phyloP scores from a whole-genome alignment of 2,329 filamentous ascomycete genomes.

The Sporothrix globosa region DNA sequence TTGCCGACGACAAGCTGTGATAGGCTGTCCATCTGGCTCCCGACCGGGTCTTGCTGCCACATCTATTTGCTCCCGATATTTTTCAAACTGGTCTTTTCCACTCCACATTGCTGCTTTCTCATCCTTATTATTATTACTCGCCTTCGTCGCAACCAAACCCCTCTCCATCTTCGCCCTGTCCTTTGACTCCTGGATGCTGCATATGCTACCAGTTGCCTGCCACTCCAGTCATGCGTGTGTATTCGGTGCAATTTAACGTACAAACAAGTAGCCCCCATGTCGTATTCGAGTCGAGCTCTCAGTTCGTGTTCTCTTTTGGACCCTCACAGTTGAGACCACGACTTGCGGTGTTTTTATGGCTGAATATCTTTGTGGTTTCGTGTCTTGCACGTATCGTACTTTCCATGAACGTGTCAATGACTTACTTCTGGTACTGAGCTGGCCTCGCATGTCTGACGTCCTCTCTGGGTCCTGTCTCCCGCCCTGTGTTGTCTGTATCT shows the following conservation, averaged over 20 bases:
- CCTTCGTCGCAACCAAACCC: slow-evolving; percentile 1
- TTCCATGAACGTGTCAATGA: neutral
- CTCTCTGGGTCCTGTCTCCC: neutral
- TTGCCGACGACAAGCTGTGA: neutral
- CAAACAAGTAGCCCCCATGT: neutral
- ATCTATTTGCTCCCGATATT: neutral
- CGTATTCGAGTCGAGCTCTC: neutral
- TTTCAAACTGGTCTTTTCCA: slow-evolving; percentile 1
- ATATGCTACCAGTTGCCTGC: too few species aligned
- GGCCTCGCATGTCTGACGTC: neutral
- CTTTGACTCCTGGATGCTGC: neutral
- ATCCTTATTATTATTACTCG: neutral
- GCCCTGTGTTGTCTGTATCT: too few species aligned
- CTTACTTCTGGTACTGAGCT: neutral
- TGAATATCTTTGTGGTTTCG: neutral
- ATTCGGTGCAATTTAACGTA: too few species aligned
- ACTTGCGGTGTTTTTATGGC: too few species aligned
- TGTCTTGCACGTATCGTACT: neutral
- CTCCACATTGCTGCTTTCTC: neutral
- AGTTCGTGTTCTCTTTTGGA: neutral
- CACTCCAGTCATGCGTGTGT: neutral
- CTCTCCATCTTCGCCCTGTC: neutral
- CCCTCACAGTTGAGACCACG: too few species aligned
- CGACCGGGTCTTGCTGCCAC: neutral
- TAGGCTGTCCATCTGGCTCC: neutral